phyloP scores from a whole-genome alignment of 2,329 filamentous ascomycete genomes.

The Parasarocladium wereldwijsianum region DNA sequence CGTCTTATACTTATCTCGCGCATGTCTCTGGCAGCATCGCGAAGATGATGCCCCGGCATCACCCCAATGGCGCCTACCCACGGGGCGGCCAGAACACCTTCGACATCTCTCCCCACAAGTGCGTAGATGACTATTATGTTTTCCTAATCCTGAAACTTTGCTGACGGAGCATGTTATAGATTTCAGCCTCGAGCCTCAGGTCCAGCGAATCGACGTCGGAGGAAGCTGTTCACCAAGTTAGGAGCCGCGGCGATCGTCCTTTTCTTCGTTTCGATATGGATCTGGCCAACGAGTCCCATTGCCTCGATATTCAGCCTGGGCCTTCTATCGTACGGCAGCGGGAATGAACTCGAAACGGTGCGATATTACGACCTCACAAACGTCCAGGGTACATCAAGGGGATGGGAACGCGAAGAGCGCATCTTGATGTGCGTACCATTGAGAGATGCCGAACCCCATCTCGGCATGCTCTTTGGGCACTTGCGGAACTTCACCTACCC shows the following conservation, averaged over 20 bases:
- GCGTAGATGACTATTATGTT: slow-evolving; percentile 17
- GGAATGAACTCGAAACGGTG: slow-evolving; percentile 80
- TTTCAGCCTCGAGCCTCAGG: slow-evolving; percentile 75
- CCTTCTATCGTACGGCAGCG: slow-evolving; percentile 49
- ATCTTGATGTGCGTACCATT: slow-evolving; percentile 91
- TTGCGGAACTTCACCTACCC: slow-evolving; percentile 93
- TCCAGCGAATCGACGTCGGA: slow-evolving; percentile 54
- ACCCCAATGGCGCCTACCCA: slow-evolving; percentile 51
- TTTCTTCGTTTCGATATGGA: slow-evolving; percentile 56
- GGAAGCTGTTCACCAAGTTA: slow-evolving; percentile 57
- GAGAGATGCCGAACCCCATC: slow-evolving; percentile 79
- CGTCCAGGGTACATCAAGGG: slow-evolving; percentile 78
- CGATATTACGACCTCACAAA: slow-evolving; percentile 93
- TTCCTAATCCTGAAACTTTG: background rate
- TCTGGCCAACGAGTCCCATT: slow-evolving; percentile 52
- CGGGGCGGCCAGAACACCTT: slow-evolving; percentile 52
- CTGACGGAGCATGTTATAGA: slow-evolving; percentile 9
- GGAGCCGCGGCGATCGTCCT: slow-evolving; percentile 42
- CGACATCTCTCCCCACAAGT: slow-evolving; percentile 83
- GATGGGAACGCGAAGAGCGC: slow-evolving; percentile 92
- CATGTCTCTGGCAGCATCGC: no score
- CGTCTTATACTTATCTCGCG: slow-evolving; percentile 15
- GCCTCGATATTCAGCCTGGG: slow-evolving; percentile 54
- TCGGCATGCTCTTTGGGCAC: slow-evolving; percentile 98
- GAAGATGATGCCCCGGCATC: slow-evolving; percentile 78